These are phyloP conservation scores for Panus rudis DNA, from an alignment of 768 basidiomycete genomes.

Conservation along the genomic window DNA sequence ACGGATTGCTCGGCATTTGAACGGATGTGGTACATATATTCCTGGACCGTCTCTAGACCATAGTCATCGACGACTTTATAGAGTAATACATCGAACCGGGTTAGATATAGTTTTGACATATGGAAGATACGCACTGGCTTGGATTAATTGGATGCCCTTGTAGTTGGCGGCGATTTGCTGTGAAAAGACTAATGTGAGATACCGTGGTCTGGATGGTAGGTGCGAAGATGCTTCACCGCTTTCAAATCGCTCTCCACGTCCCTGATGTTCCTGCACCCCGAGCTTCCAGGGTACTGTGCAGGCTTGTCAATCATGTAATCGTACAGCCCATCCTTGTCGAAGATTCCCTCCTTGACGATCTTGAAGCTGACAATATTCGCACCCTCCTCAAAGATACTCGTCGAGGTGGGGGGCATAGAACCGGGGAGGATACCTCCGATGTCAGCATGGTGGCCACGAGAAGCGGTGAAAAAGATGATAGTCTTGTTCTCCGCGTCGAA, in stretches of 20 bases:
- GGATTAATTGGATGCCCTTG: constrained; percentile 83
- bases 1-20: constrained; percentile 85
- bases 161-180: constrained; percentile 94
- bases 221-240: constrained; percentile 51
- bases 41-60: constrained; percentile 77
- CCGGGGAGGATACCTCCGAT: constrained; percentile 90
- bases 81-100: constrained; percentile 5
- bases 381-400: constrained; percentile 90
- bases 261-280: constrained; percentile 78
- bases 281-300: constrained; percentile 74
- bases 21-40: constrained; percentile 90
- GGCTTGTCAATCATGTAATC: constrained; percentile 82
- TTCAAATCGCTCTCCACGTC: constrained; percentile 92
- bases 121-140: constrained; percentile 46
- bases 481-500: constrained; percentile 57
- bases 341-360: constrained; percentile 76
- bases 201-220: neutral
- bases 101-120: constrained; percentile 6
- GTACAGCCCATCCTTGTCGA: constrained; percentile 66
- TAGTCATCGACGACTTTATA: constrained; percentile 78
- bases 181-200: neutral
- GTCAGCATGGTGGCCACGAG: constrained; percentile 91
- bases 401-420: constrained; percentile 92
- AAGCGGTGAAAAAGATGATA: constrained; percentile 91
- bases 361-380: constrained; percentile 90